phyloP scores from a whole-genome alignment of 163 green algal genomes.

The Trebouxia gelatinosa region DNA sequence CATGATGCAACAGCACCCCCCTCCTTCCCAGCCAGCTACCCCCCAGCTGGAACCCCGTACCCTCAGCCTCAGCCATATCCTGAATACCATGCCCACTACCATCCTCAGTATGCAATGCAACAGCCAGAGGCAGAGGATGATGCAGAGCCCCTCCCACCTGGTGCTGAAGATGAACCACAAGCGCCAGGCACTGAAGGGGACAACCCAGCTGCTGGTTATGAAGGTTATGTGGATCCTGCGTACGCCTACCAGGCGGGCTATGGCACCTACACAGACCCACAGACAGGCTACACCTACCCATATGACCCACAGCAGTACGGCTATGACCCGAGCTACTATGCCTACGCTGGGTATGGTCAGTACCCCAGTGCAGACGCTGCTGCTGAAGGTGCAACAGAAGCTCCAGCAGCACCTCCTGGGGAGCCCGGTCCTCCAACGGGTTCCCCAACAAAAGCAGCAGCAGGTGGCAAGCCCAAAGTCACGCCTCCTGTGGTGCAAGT shows the following conservation, averaged over 20 bases:
- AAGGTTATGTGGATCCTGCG: not conserved
- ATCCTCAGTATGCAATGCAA: not conserved
- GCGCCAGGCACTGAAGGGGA: conserved; percentile 12
- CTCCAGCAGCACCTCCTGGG: not conserved
- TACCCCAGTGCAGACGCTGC: not conserved
- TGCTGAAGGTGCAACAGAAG: not conserved
- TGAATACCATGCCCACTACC: not conserved
- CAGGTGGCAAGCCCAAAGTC: conserved; percentile 7
- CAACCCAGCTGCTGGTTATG: not conserved
- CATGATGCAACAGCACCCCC: conserved; percentile 20
- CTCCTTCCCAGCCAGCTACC: not conserved
- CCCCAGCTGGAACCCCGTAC: not conserved
- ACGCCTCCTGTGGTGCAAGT: conserved; percentile 20
- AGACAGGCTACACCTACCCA: conserved; percentile 27
- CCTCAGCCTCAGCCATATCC: conserved; percentile 7
- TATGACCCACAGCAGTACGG: conserved; percentile 27
- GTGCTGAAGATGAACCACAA: conserved; percentile 21
- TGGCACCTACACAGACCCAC: conserved; percentile 23
- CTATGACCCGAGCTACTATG: conserved; percentile 27
- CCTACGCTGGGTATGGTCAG: conserved; percentile 1
- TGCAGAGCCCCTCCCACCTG: conserved; percentile 4
- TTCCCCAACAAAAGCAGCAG: not conserved
- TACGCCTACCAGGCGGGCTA: conserved; percentile 15
- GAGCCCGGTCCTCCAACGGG: conserved; percentile 3
- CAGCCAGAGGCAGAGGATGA: not conserved